Evolutionary conservation across 306 rosid species (phyloP).

Genomic region (Cicer bijugum): DNA sequence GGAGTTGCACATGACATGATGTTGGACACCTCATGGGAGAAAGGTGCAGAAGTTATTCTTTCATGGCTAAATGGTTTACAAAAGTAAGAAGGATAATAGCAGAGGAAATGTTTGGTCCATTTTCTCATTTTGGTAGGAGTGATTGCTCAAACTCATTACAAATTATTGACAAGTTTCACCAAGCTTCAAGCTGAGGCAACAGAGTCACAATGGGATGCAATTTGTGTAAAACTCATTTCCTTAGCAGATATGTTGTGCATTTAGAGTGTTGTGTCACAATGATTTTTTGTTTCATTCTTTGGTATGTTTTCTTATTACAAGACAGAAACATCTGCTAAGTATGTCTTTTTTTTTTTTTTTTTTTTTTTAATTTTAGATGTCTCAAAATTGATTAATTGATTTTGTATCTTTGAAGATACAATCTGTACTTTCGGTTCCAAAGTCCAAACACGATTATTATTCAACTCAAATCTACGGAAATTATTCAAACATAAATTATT

Average conservation of each 20-base stretch:
- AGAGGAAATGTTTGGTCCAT: slow-evolving; percentile 27
- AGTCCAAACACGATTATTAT: no score
- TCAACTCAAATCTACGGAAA: no score
- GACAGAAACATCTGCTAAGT: no score
- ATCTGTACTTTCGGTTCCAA: no score
- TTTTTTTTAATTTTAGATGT: no score
- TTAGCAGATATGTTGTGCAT: not conserved
- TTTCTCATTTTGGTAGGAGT: slow-evolving; percentile 7
- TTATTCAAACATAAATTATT: no score
- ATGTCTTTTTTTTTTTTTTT: no score
- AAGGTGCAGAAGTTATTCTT: slow-evolving; percentile 67
- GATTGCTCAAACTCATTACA: slow-evolving; percentile 4
- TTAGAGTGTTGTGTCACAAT: no score
- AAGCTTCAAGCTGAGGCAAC: slow-evolving; percentile 22
- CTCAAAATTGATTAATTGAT: no score
- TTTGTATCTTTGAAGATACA: no score
- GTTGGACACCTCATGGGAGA: slow-evolving; percentile 81
- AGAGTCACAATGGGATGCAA: not conserved
- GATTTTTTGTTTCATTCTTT: not conserved
- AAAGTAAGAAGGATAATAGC: slow-evolving; percentile 28
- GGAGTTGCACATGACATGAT: slow-evolving; percentile 87
- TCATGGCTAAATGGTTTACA: slow-evolving; percentile 65
- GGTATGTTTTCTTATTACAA: not conserved
- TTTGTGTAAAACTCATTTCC: not conserved
- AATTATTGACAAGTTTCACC: slow-evolving; percentile 17